phyloP scores from a whole-genome alignment of 768 basidiomycete genomes.

The Xerocomus brunneocitrinus region DNA sequence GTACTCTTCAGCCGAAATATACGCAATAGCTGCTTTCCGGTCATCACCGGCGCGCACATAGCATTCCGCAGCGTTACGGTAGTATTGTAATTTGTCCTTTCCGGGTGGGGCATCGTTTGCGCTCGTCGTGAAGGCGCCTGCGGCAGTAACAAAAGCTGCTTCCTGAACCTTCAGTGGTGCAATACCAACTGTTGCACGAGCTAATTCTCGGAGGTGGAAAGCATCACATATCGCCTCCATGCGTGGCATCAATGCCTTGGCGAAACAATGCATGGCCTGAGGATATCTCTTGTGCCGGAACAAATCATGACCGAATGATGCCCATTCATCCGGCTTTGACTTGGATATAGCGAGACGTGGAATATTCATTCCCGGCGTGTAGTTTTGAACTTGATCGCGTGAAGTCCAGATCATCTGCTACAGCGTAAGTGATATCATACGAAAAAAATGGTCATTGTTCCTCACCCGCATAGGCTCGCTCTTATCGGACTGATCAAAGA shows the following conservation, averaged over 20 bases:
- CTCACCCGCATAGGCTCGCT: constrained; percentile 56
- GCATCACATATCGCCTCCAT: constrained; percentile 48
- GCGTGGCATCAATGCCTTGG: constrained; percentile 40
- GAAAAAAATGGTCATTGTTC: neutral
- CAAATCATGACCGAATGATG: constrained; percentile 33
- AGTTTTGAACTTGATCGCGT: constrained; percentile 43
- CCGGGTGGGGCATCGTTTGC: constrained; percentile 16
- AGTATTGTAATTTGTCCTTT: constrained; percentile 34
- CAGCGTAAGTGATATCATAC: neutral
- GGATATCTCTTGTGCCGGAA: constrained; percentile 39
- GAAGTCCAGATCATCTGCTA: constrained; percentile 49
- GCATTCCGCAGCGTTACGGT: constrained; percentile 44
- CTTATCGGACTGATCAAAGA: constrained; percentile 56
- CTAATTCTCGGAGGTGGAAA: constrained; percentile 50
- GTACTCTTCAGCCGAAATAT: constrained; percentile 40
- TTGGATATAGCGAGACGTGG: constrained; percentile 47
- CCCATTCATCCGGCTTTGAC: constrained; percentile 49
- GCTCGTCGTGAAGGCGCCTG: constrained; percentile 45
- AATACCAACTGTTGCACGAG: constrained; percentile 32
- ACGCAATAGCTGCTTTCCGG: constrained; percentile 42
- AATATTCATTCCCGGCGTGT: constrained; percentile 43
- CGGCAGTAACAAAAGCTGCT: constrained; percentile 43
- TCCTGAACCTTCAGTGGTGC: constrained; percentile 20
- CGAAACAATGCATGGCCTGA: constrained; percentile 53
- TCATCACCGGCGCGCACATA: constrained; percentile 39